Base-by-base conservation (phyloP, 202 grass and related monocot genomes). In the Setaria italica region DNA sequence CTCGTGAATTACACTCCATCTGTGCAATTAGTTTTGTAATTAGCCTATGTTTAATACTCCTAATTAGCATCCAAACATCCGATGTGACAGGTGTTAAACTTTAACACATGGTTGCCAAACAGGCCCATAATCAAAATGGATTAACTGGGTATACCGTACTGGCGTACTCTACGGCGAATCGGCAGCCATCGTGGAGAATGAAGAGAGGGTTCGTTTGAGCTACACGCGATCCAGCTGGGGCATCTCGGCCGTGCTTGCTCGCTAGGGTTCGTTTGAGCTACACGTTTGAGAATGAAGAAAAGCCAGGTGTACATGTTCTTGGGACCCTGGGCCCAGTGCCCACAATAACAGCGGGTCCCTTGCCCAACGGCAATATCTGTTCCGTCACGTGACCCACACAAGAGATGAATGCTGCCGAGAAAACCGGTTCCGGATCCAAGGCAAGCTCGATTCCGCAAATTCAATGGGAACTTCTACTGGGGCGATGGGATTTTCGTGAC, bases 251-350 rank as follows among this genome's bases (percentile, higher is more conserved):
- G 35, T 25, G 25, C 25, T 25, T 25, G 25, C 25, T 25, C 25
- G 25, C 25, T 25, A 25, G 25, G 25, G 25, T 25, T 25, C 25
- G 25, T 25, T 25, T 25, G 25, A 25, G 25, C 25, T 25, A 25
- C 25, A 25, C 25, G 25, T 25, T 25, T 25, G 25, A 25, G 25
- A 25, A 25, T 25, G 25, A 69, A 33, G 48, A 8, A 39, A 72
- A 29, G 47, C 13, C 82, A 84, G 47, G 70, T 75, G 70, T 54
- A 15, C 68, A 48, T 46, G 70, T 62, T 53, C 17, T 55, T 66
- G 13, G 51, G 2, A 0, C 54, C 51, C 32, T 56, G 7, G 0
- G 5, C 15, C 6, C 32, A 75, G 50, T 37, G 50, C 51, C 17
- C 16, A 55, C 11, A 50, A 37, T 11, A 21, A 62, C 1, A 37